Evolutionary conservation across 768 basidiomycete species (phyloP).

Genomic region (Trametes maxima): DNA sequence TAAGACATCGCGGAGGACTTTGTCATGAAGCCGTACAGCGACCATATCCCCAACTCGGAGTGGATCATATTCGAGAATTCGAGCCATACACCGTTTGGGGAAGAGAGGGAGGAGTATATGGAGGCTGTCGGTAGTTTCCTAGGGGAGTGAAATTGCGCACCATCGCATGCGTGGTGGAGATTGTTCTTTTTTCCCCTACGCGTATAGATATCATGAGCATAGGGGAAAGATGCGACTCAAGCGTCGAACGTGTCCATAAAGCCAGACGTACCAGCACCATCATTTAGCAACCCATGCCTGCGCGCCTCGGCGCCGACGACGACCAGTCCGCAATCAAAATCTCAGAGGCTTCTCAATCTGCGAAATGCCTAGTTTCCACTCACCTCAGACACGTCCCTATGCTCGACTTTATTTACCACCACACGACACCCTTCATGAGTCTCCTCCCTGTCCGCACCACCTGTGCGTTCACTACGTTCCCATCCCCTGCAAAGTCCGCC

Average conservation of each 20-base stretch:
- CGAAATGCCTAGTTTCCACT: not conserved
- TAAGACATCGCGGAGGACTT: constrained; percentile 35
- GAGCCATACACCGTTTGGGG: constrained; percentile 35
- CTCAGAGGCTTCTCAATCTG: not conserved
- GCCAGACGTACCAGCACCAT: not conserved
- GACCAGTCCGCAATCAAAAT: too few relatives aligned
- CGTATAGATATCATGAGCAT: not conserved
- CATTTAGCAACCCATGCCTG: not conserved
- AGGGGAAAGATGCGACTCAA: not conserved
- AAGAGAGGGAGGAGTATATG: constrained; percentile 35
- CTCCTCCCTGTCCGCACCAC: constrained; percentile 70
- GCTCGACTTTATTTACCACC: constrained; percentile 45
- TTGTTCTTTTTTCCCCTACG: not conserved
- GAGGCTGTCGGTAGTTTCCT: constrained; percentile 28
- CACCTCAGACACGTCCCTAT: not conserved
- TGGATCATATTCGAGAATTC: constrained; percentile 36
- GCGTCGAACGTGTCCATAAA: too few relatives aligned
- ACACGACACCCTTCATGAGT: constrained; percentile 71
- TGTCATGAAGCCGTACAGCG: constrained; percentile 28
- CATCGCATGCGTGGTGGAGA: too few relatives aligned
- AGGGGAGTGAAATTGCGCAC: not conserved
- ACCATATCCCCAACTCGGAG: constrained; percentile 30
- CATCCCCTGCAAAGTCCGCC: constrained; percentile 49
- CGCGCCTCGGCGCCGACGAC: not conserved
- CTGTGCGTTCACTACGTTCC: constrained; percentile 56